Conservation (phyloP, 805 yeast species). For the Lipomyces mesembrius region DNA sequence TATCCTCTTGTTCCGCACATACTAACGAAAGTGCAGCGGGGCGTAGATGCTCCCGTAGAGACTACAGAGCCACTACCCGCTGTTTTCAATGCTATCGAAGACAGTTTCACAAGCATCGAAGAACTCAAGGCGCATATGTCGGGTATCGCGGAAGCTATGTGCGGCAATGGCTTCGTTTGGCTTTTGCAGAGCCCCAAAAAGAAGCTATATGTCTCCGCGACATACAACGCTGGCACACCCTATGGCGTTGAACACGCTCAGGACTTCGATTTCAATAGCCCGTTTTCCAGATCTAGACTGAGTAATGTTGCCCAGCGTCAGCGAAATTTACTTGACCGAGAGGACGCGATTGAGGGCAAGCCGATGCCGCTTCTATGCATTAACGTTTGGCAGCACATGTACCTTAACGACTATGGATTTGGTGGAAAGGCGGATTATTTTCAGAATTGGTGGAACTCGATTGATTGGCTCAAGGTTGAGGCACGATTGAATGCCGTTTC, state of each 20-base stretch:
- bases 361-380: slow-evolving; percentile 68
- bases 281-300: slow-evolving; percentile 49
- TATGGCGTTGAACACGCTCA: slow-evolving; percentile 65
- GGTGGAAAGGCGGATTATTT: slow-evolving; percentile 72
- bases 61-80: slow-evolving; percentile 21
- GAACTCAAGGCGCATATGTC: slow-evolving; percentile 75
- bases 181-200: slow-evolving; percentile 63
- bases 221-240: slow-evolving; percentile 91
- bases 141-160: slow-evolving; percentile 68
- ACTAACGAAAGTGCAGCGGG: not conserved
- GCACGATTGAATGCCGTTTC: slow-evolving; percentile 18
- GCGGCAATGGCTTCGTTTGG: slow-evolving; percentile 94
- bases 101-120: slow-evolving; percentile 73
- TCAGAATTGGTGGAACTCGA: slow-evolving; percentile 71
- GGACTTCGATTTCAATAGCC: slow-evolving; percentile 74
- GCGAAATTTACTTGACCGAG: slow-evolving; percentile 44
- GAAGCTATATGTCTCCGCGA: slow-evolving; percentile 68
- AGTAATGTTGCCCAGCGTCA: slow-evolving; percentile 4
- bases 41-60: not conserved
- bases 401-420: slow-evolving; percentile 80
- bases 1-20: not conserved
- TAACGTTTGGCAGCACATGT: slow-evolving; percentile 91
- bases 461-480: slow-evolving; percentile 65
- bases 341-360: slow-evolving; percentile 52
- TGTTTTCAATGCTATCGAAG: slow-evolving; percentile 52